Base-by-base conservation (phyloP, 306 rosid species). In the Crataegus laevigata region DNA sequence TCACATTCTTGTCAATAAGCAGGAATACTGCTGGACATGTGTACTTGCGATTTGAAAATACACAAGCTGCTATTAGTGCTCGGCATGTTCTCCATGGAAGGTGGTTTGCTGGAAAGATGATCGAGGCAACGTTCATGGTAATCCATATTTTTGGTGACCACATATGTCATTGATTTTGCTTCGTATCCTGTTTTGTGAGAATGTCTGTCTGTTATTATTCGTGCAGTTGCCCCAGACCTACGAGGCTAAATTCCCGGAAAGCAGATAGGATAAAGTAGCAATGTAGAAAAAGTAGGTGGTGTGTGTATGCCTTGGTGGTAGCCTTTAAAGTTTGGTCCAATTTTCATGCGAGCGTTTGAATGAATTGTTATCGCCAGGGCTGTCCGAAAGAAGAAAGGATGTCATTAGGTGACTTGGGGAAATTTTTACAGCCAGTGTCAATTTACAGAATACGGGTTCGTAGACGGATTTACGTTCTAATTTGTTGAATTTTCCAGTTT, bases 21-120 rank as follows among this genome's bases (percentile, higher is more conserved):
- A 96, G 99, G 91, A 84, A 84, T 52, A 92, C 84, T 77, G 87
- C 91, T 73, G 99, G 98, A 67, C 82, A 84, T 55, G 97, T 57
- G 57, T 94, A 87, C 75, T 77, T 94, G 62, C 74, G 85, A 73
- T 94, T 92, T 68, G 96, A 89, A 47, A 79, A 75, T 30, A 77
- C 96, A 18, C 86, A 92, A 85, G 75, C 92, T 75, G 93, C 99
- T 36, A 74, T 79, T 14, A 77, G 82, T 72, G 91, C 99, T 26
- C 97, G 93, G 58, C 87, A 85, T 43, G 89, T 96, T 79, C 93
- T 94, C 71, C 93, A 94, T 78, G 99, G 98, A 68, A 85, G 99
- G 86, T 94, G 99, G 99, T 94, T 94, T 87, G 99, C 99, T 32
- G 99, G 97, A 81, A 92, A 94, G 87, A 92, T 94, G 96, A 92